Conservation (phyloP, 2,329 filamentous ascomycete species). For the Fusarium sp. region DNA sequence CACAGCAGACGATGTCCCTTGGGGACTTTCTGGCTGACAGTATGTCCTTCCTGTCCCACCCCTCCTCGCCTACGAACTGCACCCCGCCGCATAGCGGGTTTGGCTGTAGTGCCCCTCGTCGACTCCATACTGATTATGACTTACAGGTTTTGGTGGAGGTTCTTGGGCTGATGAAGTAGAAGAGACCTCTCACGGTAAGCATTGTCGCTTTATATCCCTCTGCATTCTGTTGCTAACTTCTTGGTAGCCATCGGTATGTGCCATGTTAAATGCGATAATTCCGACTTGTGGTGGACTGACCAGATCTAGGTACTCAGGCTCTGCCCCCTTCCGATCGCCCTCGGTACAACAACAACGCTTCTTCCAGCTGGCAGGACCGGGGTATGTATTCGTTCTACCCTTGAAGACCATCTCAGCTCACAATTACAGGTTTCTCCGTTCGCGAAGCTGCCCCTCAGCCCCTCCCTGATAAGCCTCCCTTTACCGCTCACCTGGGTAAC, state of each 20-base stretch:
- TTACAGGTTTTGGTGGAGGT: slow-evolving; percentile 66
- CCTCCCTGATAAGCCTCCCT: slow-evolving; percentile 91
- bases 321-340: slow-evolving; percentile 63
- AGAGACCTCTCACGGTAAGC: slow-evolving; percentile 78
- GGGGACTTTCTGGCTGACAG: slow-evolving; percentile 95
- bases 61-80: slow-evolving; percentile 49
- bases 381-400: slow-evolving; percentile 48
- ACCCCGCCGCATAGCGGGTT: slow-evolving; percentile 39
- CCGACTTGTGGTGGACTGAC: slow-evolving; percentile 42
- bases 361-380: slow-evolving; percentile 57
- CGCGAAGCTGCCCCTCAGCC: slow-evolving; percentile 79
- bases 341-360: slow-evolving; percentile 48
- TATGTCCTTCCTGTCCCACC: slow-evolving; percentile 61
- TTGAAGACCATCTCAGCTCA: slow-evolving; percentile 33
- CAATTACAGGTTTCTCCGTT: slow-evolving; percentile 61
- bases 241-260: slow-evolving; percentile 53
- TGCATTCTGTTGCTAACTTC: slow-evolving; percentile 46
- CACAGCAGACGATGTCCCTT: slow-evolving; percentile 96
- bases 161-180: slow-evolving; percentile 99
- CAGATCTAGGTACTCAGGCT: slow-evolving; percentile 64
- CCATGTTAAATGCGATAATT: slow-evolving; percentile 13
- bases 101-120: slow-evolving; percentile 35
- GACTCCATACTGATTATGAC: slow-evolving; percentile 41
- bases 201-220: slow-evolving; percentile 10
- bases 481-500: slow-evolving; percentile 95